Conservation (phyloP, 768 basidiomycete genomes). For the Daedalea quercina region DNA sequence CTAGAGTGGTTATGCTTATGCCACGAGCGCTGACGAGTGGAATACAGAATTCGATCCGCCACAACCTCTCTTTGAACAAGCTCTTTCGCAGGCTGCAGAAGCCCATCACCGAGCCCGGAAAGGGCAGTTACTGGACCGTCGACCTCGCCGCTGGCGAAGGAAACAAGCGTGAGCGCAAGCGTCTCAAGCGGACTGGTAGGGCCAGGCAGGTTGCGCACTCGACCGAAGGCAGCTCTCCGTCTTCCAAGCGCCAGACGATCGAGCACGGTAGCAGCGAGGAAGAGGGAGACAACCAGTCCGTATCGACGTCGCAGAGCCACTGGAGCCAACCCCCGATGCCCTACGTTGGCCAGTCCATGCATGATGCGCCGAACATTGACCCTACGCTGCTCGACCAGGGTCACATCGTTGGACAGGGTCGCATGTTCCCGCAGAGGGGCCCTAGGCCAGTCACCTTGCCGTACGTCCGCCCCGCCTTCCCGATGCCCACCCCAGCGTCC, state of each 20-base stretch:
- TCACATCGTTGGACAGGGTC: slow-evolving; percentile 30
- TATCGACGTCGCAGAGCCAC: not conserved
- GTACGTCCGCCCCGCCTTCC: not conserved
- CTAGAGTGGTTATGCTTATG: slow-evolving; percentile 26
- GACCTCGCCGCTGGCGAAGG: slow-evolving; percentile 52
- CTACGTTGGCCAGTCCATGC: not conserved
- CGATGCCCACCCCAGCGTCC: too few species aligned
- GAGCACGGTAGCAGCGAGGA: slow-evolving; percentile 19
- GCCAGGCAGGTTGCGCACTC: slow-evolving; percentile 10
- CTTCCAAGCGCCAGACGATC: slow-evolving; percentile 16
- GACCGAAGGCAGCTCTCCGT: slow-evolving; percentile 11
- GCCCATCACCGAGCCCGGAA: slow-evolving; percentile 61
- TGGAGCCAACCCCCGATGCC: not conserved
- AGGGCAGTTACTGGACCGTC: slow-evolving; percentile 58
- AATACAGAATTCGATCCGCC: slow-evolving; percentile 41
- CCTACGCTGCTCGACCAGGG: slow-evolving; percentile 27
- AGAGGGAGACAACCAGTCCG: slow-evolving; percentile 14
- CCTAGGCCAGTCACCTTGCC: slow-evolving; percentile 10
- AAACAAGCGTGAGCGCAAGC: slow-evolving; percentile 54
- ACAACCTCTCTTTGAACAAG: slow-evolving; percentile 44
- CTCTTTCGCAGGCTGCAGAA: slow-evolving; percentile 47
- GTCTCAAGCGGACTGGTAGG: slow-evolving; percentile 35
- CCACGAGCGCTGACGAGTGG: slow-evolving; percentile 12
- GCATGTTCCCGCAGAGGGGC: slow-evolving; percentile 17
- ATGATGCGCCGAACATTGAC: slow-evolving; percentile 31